Evolutionary conservation across 2,329 filamentous ascomycete genomes (phyloP), one percentile per base, ranked within the genome.

Genomic region (Fusarium circinatum): DNA sequence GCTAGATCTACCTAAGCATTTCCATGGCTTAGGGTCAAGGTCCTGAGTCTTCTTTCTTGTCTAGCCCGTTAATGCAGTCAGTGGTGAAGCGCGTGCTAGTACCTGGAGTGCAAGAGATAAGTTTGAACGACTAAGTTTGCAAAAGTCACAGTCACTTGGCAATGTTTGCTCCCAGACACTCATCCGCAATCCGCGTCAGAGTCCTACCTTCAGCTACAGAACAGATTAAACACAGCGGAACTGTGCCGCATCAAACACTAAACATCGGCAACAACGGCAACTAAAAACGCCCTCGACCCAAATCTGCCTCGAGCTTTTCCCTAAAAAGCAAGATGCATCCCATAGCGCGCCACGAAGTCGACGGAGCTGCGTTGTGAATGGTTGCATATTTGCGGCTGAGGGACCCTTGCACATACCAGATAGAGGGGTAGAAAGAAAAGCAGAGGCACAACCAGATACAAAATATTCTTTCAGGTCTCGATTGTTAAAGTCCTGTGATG

Each of bases 341-440:
- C 52, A 52, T 73, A 73, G 71, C 65, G 71, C 70, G 70, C 70
- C 70, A 73, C 70, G 41, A 60, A 59, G 59, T 20, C 5, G 14
- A 48, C 11, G 4, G 30, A 3, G 13, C 11, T 12, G 44, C 18
- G 28, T 15, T 62, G 14, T 70, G 64, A 73, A 57, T 73, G 71
- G 71, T 59, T 70, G 42, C 26, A 14, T 2, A 45, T 73, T 39
- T 73, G 70, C 71, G 71, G 71, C 71, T 73, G 71, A 73, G 55
- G 28, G 36, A 32, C 36, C 68, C 52, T 69, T 26, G 52, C 51
- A 38, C 70, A 60, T 71, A 30, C 54, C 63, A 52, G 55, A 41
- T 49, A 28, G 58, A 64, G 49, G 63, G 30, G 64, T 32, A 61
- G 69, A 55, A 73, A 57, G 69, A 72, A 72, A 47, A 60, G 39